Conservation (phyloP, 1,284 basidiomycete genomes). For the Ganoderma boninense region DNA sequence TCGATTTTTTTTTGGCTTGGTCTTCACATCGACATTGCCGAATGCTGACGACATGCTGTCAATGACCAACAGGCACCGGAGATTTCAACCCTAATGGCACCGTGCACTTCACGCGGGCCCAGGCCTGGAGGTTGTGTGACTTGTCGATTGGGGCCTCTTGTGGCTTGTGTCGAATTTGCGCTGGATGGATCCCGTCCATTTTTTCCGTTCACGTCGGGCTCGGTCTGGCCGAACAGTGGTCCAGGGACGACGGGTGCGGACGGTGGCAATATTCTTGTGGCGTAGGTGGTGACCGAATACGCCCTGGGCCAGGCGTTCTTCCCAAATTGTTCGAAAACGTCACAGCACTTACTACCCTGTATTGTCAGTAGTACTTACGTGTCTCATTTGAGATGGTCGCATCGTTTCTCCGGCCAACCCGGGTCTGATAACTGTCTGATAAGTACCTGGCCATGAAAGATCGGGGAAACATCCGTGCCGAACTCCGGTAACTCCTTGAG, state of each 20-base stretch:
- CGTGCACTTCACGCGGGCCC: too few relatives aligned
- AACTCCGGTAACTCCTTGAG: not conserved
- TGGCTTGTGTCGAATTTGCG: not conserved
- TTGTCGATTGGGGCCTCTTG: too few relatives aligned
- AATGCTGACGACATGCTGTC: not conserved
- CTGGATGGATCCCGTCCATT: not conserved
- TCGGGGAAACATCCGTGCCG: not conserved
- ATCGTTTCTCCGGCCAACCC: not conserved
- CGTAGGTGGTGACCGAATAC: too few relatives aligned
- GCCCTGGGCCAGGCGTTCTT: too few relatives aligned
- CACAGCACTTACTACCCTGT: too few relatives aligned
- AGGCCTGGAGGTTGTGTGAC: too few relatives aligned
- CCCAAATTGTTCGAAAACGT: too few relatives aligned
- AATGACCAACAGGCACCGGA: not conserved
- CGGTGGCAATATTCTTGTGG: too few relatives aligned
- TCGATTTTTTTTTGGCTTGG: not conserved
- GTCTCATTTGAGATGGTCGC: not conserved
- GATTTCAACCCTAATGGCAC: not conserved
- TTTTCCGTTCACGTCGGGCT: not conserved
- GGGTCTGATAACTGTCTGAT: too few relatives aligned
- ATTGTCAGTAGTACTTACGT: too few relatives aligned
- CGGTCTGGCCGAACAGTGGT: not conserved
- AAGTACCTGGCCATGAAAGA: not conserved
- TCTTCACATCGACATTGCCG: not conserved
- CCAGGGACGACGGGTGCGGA: slow-evolving; percentile 1